These are phyloP conservation scores for Triticum aestivum DNA, from an alignment of 176 grass and related monocot species.

Conservation along the genomic window IWGSC_CS_RefSeq_v2.1 NC_057798.1:253935211-253935710, in stretches of 20 bases:
- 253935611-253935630: background rate
- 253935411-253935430: background rate
- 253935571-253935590: background rate
- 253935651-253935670: slow-evolving; percentile 10
- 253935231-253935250: background rate
- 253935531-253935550: background rate
- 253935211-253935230: slow-evolving; percentile 6
- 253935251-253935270: too few relatives aligned
- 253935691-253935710: slow-evolving; percentile 11
- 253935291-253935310: too few relatives aligned
- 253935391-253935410: background rate
- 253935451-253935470: background rate
- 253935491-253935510: background rate
- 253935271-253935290: too few relatives aligned
- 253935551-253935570: background rate
- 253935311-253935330: too few relatives aligned
- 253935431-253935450: background rate
- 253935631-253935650: background rate
- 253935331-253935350: too few relatives aligned
- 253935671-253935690: slow-evolving; percentile 25
- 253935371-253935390: background rate
- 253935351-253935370: too few relatives aligned
- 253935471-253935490: background rate
- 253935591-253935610: slow-evolving; percentile 2
- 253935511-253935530: slow-evolving; percentile 23